Percentiles rank a stretch among this genome's conserved stretches.
These are phyloP conservation scores for Linaria vulgaris DNA, from an alignment of 257 asterid genomes.

Conservation along the genomic window DNA sequence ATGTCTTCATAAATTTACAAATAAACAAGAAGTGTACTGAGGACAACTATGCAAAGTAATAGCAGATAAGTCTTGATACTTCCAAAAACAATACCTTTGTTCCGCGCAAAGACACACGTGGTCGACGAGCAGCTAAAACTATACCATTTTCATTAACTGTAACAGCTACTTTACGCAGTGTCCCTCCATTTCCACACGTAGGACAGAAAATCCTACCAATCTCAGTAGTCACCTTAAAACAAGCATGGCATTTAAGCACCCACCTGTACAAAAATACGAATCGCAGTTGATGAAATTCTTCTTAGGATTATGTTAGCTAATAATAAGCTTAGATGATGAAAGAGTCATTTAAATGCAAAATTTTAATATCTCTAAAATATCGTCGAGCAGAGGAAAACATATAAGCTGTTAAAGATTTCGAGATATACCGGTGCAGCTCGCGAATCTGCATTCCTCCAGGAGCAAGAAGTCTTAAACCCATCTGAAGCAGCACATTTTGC, in stretches of 20 bases:
- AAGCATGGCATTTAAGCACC: conserved; percentile 98
- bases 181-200: conserved; percentile 95
- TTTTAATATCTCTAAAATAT: neutral
- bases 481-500: conserved; percentile 98
- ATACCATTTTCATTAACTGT: conserved; percentile 89
- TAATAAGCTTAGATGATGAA: conserved; percentile 5
- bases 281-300: neutral
- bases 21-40: no score
- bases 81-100: conserved; percentile 55
- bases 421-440: conserved; percentile 77
- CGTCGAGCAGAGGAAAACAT: neutral
- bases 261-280: conserved; percentile 50
- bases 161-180: conserved; percentile 90
- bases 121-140: conserved; percentile 71
- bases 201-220: conserved; percentile 89
- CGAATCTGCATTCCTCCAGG: conserved; percentile 99
- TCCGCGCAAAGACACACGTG: conserved; percentile 87
- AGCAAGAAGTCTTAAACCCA: conserved; percentile 91
- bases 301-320: neutral
- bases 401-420: neutral
- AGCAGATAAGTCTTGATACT: no score
- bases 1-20: no score
- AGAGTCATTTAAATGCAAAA: conserved; percentile 6
- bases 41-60: no score
- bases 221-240: conserved; percentile 94